Base-by-base conservation (phyloP, 1,139 yeast species). In the Pichia sp. region DNA sequence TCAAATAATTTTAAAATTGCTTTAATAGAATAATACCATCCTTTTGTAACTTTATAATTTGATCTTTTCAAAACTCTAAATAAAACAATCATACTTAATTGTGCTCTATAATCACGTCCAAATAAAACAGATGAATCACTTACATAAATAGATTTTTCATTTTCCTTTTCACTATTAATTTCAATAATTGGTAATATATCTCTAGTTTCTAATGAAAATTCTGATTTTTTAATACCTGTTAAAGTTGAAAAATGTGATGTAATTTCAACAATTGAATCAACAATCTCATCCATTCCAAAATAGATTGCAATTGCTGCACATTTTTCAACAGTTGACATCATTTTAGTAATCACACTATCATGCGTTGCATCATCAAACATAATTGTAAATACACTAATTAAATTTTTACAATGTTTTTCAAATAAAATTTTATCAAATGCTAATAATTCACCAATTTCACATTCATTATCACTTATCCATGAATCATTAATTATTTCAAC, bases 21-120 rank as follows among this genome's bases (percentile, higher is more conserved):
- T 38, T 73, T 72, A 19, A 84, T 56, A 5, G 86, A 65, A 34
- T 74, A 68, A 15, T 62, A 59, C 96, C 96, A 29, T 52, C 65
- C 52, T 46, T 60, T 52, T 35, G 75, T 56, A 36, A 72, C 64
- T 46, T 60, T 63, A 50, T 70, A 72, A 37, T 70, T 70, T 35
- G 78, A 77, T 52, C 78, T 76, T 49, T 76, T 77, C 35, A 87
- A 66, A 31, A 91, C 74, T 51, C 94, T 71, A 65, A 91, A 88
- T 40, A 91, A 67, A 0, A 91, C 89, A 38, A 89, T 88, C 1
- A 88, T 73, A 5, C 96, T 84, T 50, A 91, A 67, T 59, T 93
- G 98, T 0, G 95, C 95, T 54, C 89, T 87, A 64, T 86, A 86
- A 56, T 88, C 94, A 37, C 83, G 72, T 7, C 98, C 99, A 60